These are phyloP conservation scores for Fusarium pseudoanthophilum DNA, from an alignment of 2,329 filamentous ascomycete genomes.

Conservation along the genomic window DNA sequence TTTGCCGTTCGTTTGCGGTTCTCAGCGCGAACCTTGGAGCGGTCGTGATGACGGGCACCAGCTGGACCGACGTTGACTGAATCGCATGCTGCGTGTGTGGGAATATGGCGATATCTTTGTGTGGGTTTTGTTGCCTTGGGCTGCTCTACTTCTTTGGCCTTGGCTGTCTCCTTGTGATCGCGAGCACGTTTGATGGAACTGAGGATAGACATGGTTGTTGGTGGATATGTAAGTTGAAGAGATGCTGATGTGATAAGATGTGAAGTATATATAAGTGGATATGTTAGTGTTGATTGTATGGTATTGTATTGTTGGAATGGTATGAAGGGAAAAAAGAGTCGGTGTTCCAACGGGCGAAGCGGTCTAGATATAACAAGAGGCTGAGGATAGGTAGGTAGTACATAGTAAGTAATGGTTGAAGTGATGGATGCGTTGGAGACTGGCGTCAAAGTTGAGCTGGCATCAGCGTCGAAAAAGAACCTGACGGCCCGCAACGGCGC, in stretches of 20 bases:
- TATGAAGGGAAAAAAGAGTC: slow-evolving; percentile 7
- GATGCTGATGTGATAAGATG: not conserved
- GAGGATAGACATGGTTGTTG: slow-evolving; percentile 65
- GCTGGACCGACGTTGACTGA: slow-evolving; percentile 65
- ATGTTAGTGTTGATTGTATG: not conserved
- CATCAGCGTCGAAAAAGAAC: not conserved
- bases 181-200: slow-evolving; percentile 62
- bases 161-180: slow-evolving; percentile 66
- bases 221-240: not conserved
- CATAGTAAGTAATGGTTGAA: not conserved
- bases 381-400: not conserved
- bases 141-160: slow-evolving; percentile 59
- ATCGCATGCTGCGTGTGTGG: slow-evolving; percentile 70
- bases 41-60: slow-evolving; percentile 60
- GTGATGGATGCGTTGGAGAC: slow-evolving; percentile 24
- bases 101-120: slow-evolving; percentile 67
- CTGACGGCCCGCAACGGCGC: slow-evolving; percentile 27
- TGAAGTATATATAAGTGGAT: not conserved
- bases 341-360: not conserved
- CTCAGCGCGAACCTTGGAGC: slow-evolving; percentile 60
- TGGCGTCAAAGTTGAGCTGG: slow-evolving; percentile 27
- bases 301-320: not conserved
- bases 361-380: slow-evolving; percentile 28
- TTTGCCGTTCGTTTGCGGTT: slow-evolving; percentile 62
- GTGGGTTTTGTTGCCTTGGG: slow-evolving; percentile 53